Percentiles rank a stretch among this genome's conserved stretches.
These are phyloP conservation scores for Ophiocordyceps sinensis DNA, from an alignment of 2,329 filamentous ascomycete species.

Conservation along the genomic window DNA sequence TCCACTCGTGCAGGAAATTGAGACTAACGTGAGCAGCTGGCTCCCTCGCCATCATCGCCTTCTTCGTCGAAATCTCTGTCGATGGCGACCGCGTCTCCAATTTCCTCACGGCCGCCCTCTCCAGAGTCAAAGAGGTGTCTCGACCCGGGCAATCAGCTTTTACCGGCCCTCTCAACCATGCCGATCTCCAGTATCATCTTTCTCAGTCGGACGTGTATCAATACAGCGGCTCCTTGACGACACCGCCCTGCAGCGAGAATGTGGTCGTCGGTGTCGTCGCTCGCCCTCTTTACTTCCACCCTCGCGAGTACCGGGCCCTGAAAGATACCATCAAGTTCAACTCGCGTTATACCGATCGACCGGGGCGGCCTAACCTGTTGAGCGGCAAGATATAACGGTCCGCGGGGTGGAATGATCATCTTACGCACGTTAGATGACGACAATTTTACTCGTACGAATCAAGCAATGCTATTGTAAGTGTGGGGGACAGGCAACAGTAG, in stretches of 20 bases:
- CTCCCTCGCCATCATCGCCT: background rate
- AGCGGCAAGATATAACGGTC: no score
- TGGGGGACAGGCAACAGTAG: no score
- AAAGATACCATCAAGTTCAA: background rate
- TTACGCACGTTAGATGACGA: no score
- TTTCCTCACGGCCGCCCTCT: background rate
- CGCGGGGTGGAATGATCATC: no score
- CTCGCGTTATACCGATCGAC: background rate
- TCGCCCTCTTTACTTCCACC: background rate
- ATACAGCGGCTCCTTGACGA: background rate
- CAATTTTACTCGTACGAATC: no score
- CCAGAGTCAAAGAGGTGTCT: background rate
- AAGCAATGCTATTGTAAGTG: no score
- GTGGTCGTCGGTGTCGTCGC: background rate
- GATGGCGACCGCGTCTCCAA: background rate
- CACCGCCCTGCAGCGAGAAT: background rate
- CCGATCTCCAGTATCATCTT: background rate
- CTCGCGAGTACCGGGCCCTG: background rate
- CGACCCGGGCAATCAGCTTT: background rate
- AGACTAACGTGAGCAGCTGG: background rate
- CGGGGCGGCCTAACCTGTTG: background rate
- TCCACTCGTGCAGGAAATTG: background rate
- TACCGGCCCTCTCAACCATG: background rate
- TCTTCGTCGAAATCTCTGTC: background rate
- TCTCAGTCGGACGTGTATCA: background rate